phyloP scores from a whole-genome alignment of 2,329 filamentous ascomycete genomes.

The Aspergillus texensis region DNA sequence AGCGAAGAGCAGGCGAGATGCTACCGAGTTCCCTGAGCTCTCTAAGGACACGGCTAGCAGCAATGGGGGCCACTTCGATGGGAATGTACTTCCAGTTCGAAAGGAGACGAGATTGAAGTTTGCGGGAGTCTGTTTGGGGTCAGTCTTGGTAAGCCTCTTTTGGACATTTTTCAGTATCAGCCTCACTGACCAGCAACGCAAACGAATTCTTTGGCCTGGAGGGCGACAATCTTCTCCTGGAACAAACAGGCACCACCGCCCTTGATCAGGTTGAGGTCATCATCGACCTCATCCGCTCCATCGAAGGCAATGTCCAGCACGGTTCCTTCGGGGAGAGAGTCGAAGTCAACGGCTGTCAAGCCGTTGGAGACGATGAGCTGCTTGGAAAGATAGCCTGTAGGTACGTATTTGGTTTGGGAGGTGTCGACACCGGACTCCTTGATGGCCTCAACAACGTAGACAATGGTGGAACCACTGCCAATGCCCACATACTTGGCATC shows the following conservation, averaged over 20 bases:
- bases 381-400: slow-evolving; percentile 88
- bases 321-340: slow-evolving; percentile 66
- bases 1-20: slow-evolving; percentile 68
- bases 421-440: slow-evolving; percentile 50
- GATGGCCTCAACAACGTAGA: slow-evolving; percentile 70
- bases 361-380: slow-evolving; percentile 81
- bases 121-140: slow-evolving; percentile 72
- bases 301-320: slow-evolving; percentile 91
- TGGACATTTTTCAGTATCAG: neutral
- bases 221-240: slow-evolving; percentile 94
- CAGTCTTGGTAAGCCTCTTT: neutral
- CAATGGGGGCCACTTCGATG: slow-evolving; percentile 88
- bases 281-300: slow-evolving; percentile 94
- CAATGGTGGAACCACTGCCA: slow-evolving; percentile 66
- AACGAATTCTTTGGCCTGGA: slow-evolving; percentile 80
- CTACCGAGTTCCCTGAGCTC: slow-evolving; percentile 75
- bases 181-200: slow-evolving; percentile 72
- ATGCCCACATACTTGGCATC: slow-evolving; percentile 63
- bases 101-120: slow-evolving; percentile 75
- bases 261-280: slow-evolving; percentile 95
- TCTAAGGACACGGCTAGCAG: slow-evolving; percentile 74
- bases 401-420: slow-evolving; percentile 76
- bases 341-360: slow-evolving; percentile 75
- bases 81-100: slow-evolving; percentile 81
- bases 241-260: slow-evolving; percentile 96